phyloP scores from a whole-genome alignment of 805 yeast species.

The Candida silvicultrix region DNA sequence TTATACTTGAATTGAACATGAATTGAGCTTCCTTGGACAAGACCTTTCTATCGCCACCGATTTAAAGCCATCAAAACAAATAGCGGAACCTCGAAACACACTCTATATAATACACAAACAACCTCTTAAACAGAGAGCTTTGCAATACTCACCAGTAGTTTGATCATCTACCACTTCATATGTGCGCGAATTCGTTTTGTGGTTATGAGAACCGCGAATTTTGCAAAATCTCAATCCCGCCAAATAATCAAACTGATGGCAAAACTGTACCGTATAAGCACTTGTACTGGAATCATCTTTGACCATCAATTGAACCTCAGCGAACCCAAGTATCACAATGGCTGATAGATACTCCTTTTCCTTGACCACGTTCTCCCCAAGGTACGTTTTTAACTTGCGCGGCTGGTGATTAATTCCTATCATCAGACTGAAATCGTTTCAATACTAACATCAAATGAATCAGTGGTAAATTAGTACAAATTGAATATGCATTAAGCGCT shows the following conservation, averaged over 20 bases:
- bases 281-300: too few relatives aligned
- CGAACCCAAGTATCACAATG: conserved; percentile 38
- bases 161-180: background rate
- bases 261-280: conserved; percentile 1
- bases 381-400: conserved; percentile 44
- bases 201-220: background rate
- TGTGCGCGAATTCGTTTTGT: background rate
- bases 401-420: too few relatives aligned
- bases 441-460: conserved; percentile 2
- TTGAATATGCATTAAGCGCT: conserved; percentile 95
- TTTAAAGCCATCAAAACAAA: too few relatives aligned
- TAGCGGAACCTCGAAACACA: too few relatives aligned
- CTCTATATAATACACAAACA: too few relatives aligned
- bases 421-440: too few relatives aligned
- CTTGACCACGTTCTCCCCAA: conserved; percentile 94
- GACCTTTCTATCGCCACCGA: too few relatives aligned
- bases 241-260: conserved; percentile 9
- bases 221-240: background rate
- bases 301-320: background rate
- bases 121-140: too few relatives aligned
- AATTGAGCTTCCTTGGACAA: too few relatives aligned
- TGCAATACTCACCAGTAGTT: too few relatives aligned
- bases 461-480: conserved; percentile 95
- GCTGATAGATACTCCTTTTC: conserved; percentile 98
- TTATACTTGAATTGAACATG: too few relatives aligned